phyloP scores from a whole-genome alignment of 1,284 basidiomycete genomes.

The Schizopora paradoxa region DNA sequence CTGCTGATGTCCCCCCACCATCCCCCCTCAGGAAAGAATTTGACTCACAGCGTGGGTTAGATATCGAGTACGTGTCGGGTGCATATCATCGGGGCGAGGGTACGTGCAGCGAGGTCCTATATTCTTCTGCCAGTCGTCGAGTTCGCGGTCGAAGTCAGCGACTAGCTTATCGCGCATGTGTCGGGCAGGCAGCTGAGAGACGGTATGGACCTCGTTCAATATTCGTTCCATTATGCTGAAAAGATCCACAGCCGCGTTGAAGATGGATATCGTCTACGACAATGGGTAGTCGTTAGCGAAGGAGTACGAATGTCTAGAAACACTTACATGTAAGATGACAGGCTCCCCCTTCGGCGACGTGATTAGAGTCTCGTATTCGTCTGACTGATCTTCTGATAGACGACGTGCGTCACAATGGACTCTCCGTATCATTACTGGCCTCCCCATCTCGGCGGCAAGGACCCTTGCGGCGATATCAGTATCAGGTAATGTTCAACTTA shows the following conservation, averaged over 20 bases:
- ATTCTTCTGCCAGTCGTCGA: conserved; percentile 14
- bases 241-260: conserved; percentile 18
- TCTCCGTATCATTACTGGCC: conserved; percentile 16
- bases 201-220: conserved; percentile 14
- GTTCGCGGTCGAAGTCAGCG: conserved; percentile 13
- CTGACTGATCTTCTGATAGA: conserved; percentile 17
- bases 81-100: conserved; percentile 9
- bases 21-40: too few relatives aligned
- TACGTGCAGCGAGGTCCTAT: conserved; percentile 12
- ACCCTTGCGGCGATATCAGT: conserved; percentile 2
- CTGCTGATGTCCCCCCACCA: too few relatives aligned
- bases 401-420: conserved; percentile 16
- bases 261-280: conserved; percentile 16
- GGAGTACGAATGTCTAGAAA: background rate
- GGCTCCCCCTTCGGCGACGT: conserved; percentile 8
- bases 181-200: conserved; percentile 8
- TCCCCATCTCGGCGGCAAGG: conserved; percentile 18
- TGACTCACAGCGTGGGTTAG: conserved; percentile 16
- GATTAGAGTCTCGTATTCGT: conserved; percentile 17
- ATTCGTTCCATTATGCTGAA: conserved; percentile 18
- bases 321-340: conserved; percentile 14
- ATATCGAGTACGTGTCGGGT: conserved; percentile 14
- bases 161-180: conserved; percentile 13
- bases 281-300: background rate
- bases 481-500: background rate